Evolutionary conservation across 2,329 filamentous ascomycete species (phyloP), one percentile per base, ranked within the genome.

Genomic region (Xylariaceae sp.): DNA sequence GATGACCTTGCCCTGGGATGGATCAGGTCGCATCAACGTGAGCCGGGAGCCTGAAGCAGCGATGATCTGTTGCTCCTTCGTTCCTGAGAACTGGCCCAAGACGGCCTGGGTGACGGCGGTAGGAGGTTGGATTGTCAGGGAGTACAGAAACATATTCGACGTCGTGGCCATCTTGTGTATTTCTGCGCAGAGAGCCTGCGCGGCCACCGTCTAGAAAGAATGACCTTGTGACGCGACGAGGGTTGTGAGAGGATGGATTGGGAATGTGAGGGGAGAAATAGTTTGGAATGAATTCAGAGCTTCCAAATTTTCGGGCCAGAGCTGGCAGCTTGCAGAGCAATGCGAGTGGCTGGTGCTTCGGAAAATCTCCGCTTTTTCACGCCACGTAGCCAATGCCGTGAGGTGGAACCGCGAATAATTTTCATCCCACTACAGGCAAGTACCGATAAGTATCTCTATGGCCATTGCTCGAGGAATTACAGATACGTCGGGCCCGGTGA

Each of bases 91-190:
- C 78, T 97, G 93, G 69, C 94, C 95, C 61, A 96, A 83, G 66
- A 97, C 88, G 65, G 94, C 92, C 77, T 96, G 89, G 54, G 88
- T 92, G 71, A 96, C 86, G 61, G 91, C 89, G 67, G 92, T 92
- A 39, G 94, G 90, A 68, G 90, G 88, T 77, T 97, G 92, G 71
- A 99, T 88, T 68, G 94, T 97, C 79, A 99, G 82, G 71, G 91
- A 94, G 80, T 99, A 99, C 79, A 99, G 87, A 75, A 97, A 97
- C 91, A 97, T 96, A 75, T 93, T 93, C 67, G 92, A 97, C 63
- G 93, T 97, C 74, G 92, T 96, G 80, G 94, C 93, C 94, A 97
- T 97, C 73, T 73, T 82, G 48, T 51, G 57, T 62, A 55, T 35
- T 58, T 50, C 48, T 68, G 68, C 69, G 70, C 70, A 71, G 68